These are phyloP conservation scores for Aspergillus ustus DNA, from an alignment of 2,329 filamentous ascomycete genomes.

Conservation along the genomic window DNA sequence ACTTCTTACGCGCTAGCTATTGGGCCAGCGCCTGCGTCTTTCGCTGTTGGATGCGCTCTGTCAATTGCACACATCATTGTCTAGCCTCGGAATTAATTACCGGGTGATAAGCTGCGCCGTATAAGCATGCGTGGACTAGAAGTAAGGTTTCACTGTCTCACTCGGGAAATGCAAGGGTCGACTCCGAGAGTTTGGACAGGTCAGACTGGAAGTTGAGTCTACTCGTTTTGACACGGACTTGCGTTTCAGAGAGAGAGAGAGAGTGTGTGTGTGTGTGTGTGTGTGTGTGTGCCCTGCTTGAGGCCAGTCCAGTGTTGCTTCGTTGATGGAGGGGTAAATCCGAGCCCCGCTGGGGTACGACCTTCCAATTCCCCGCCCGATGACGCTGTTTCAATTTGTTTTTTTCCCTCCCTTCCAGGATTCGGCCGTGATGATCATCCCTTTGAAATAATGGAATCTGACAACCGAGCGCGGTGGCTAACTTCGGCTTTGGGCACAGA, in stretches of 20 bases:
- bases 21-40: no score
- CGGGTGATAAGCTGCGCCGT: neutral
- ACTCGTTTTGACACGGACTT: neutral
- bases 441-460: no score
- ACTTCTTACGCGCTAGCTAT: no score
- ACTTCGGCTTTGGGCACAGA: neutral
- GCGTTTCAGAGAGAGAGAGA: no score
- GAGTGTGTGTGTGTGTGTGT: no score
- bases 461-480: neutral
- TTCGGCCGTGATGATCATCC: neutral
- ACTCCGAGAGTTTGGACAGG: neutral
- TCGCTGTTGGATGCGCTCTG: neutral
- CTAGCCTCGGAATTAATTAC: neutral
- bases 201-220: neutral
- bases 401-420: neutral
- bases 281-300: no score
- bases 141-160: neutral
- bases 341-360: neutral
- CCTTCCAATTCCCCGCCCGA: neutral
- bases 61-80: neutral
- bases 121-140: neutral
- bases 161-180: neutral
- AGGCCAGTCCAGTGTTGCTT: neutral
- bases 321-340: neutral
- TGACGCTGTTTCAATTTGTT: no score